Base-by-base conservation (phyloP, 352 stramenopile genomes). In the Phytopythium helicoides region DNA sequence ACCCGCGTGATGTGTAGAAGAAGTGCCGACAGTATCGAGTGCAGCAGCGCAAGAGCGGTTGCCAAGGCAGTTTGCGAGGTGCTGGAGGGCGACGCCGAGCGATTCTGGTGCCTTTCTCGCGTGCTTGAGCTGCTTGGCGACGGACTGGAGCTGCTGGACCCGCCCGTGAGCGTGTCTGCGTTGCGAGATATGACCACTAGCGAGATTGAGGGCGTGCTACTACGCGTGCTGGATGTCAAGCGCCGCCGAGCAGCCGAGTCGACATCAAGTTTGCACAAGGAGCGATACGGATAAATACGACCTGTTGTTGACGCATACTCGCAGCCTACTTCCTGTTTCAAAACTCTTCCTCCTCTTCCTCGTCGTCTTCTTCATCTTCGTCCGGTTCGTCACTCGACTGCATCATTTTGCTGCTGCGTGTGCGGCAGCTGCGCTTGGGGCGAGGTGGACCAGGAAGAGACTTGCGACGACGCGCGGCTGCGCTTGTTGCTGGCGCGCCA, bases 81-180 rank as follows among this genome's bases (percentile, higher is more conserved):
- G 16, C 36, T 87, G 28, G 44, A 47, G 15, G 48, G 60, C 12
- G 61, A 72, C 22, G 47, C 62, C 6, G 75, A 89, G 42, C 76
- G 79, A 25, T 94, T 92, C 41, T 94, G 83, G 83, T 86, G 81
- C 52, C 75, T 85, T 22, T 52, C 66, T n/a, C 64, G 72, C 21
- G 58, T 90, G 34, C 41, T 92, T 11, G 71, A 87, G 41, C 44
- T 87, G 14, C 72, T 91, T 16, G 58, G 81, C 28, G 69, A 86
- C 22, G 73, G 72, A 12, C 52, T 81, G 39, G 55, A 66, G 14
- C 46, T 85, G 4, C 59, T 87, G 21, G 76, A 86, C 6, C 62
- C 76, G 5, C 18, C 59, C 7, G 44, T 89, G 11, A 52, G 69
- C 8, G 14, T 72, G 14, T 50, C 74, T 16, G 55, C 53, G 31